Evolutionary conservation across 352 stramenopile species (phyloP).

Genomic region (Pythium biforme): DNA sequence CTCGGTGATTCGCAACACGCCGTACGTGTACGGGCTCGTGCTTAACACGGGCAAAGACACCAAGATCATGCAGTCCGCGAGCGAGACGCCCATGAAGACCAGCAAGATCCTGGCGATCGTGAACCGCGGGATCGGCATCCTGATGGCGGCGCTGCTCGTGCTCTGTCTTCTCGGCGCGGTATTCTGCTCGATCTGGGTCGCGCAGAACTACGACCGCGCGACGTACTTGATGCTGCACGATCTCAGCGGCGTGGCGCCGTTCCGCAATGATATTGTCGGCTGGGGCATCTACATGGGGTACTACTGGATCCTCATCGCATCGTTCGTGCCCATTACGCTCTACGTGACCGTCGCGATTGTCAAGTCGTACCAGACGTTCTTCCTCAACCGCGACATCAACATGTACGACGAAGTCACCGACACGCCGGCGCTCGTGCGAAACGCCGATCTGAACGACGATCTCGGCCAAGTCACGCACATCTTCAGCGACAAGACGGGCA

Average conservation of each 20-base stretch:
- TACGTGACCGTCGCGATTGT: constrained; percentile 89
- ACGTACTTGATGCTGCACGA: constrained; percentile 75
- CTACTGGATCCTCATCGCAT: constrained; percentile 88
- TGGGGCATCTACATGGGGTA: constrained; percentile 81
- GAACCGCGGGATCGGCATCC: constrained; percentile 69
- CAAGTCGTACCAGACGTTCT: constrained; percentile 86
- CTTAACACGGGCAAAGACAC: constrained; percentile 82
- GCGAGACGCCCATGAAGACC: constrained; percentile 66
- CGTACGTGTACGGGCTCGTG: constrained; percentile 76
- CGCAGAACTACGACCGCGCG: constrained; percentile 46
- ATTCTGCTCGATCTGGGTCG: constrained; percentile 71
- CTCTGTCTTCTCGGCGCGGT: constrained; percentile 75
- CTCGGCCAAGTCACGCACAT: constrained; percentile 87
- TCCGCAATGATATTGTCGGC: constrained; percentile 68
- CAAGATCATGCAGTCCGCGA: constrained; percentile 87
- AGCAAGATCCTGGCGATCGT: constrained; percentile 87
- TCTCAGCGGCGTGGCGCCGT: constrained; percentile 57
- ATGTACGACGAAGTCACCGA: constrained; percentile 85
- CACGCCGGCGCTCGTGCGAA: constrained; percentile 77
- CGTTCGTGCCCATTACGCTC: constrained; percentile 86
- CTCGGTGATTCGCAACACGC: constrained; percentile 84
- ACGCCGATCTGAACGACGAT: constrained; percentile 85
- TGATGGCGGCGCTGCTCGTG: constrained; percentile 68
- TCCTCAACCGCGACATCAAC: constrained; percentile 80
- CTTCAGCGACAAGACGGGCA: constrained; percentile 88